phyloP scores from a whole-genome alignment of 2,329 filamentous ascomycete genomes.

The Samsoniella hepiali region DNA sequence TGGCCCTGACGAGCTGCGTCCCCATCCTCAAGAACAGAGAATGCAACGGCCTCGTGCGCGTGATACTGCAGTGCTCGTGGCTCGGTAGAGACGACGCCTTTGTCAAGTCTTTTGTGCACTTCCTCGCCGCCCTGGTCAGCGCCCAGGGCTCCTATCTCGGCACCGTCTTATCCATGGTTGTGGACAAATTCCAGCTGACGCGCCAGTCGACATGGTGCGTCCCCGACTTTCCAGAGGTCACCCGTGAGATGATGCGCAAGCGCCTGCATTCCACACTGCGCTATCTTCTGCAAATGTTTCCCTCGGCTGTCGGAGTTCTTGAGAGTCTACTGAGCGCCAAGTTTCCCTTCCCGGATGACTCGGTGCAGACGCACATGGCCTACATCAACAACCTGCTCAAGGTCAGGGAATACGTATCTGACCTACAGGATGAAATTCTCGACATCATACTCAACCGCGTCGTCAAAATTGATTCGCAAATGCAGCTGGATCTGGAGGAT shows the following conservation, averaged over 20 bases:
- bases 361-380: conserved; percentile 74
- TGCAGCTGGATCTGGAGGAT: conserved; percentile 90
- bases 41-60: conserved; percentile 57
- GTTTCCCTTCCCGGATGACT: conserved; percentile 76
- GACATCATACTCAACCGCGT: conserved; percentile 80
- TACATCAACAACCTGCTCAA: conserved; percentile 83
- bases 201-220: conserved; percentile 46
- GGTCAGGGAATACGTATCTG: conserved; percentile 73
- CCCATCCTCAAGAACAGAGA: conserved; percentile 57
- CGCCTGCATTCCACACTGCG: conserved; percentile 74
- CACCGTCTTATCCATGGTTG: conserved; percentile 73
- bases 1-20: conserved; percentile 60
- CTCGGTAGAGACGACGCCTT: conserved; percentile 63
- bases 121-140: conserved; percentile 70
- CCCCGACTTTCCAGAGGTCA: conserved; percentile 56
- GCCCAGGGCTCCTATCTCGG: conserved; percentile 77
- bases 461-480: conserved; percentile 92
- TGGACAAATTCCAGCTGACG: conserved; percentile 67
- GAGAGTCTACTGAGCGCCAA: conserved; percentile 62
- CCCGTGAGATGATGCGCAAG: conserved; percentile 61
- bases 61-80: conserved; percentile 61
- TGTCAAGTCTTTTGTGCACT: conserved; percentile 63
- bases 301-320: conserved; percentile 70
- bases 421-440: conserved; percentile 75
- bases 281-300: conserved; percentile 76